Evolutionary conservation across 306 rosid genomes (phyloP), one percentile per base, ranked within the genome.

Genomic region (Ammopiptanthus mongolicus): DNA sequence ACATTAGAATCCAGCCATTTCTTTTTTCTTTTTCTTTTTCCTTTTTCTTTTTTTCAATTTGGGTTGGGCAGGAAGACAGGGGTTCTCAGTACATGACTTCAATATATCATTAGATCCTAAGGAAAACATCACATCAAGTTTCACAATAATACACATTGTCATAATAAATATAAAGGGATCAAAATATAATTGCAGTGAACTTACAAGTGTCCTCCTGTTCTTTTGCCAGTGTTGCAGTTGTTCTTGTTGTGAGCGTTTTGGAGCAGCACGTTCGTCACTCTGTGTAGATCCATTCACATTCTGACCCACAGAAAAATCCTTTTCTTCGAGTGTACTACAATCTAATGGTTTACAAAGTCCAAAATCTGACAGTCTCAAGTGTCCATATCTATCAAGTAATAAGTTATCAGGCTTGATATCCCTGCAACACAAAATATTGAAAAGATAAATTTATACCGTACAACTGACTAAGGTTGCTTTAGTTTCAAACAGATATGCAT

Each of bases 291-390:
- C 98, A 86, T 84, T 89, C 18, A 21, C 71, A 59, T 23, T 88
- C 80, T 75, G 88, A 69, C 82, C 90, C 29, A 81, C 5, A 42
- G 96, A 87, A 83, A 96, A 89, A 66, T 96, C 97, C 47, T 77
- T 84, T 80, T 90, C 99, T 75, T 85, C 88, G 28, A 96, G 86
- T 41, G 83, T 85, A 84, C 93, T 96, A 85, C 93, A 96, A 75
- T 96, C 99, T 75, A 96, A 85, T 50, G 99, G 99, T 85, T 96
- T 96, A 82, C 99, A 96, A 64, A 96, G 88, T 83, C 99, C 99
- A 66, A 96, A 96, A 87, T 96, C 99, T 28, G 99, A 96, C 60
- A 96, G 88, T 87, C 85, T 88, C 88, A 96, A 76, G 82, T 96
- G 98, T 58, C 99, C 99, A 71, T 82, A 86, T 90, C 84, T 89